Evolutionary conservation across 1,139 yeast genomes (phyloP).

Genomic region (Blastobotrys arbuscula): DNA sequence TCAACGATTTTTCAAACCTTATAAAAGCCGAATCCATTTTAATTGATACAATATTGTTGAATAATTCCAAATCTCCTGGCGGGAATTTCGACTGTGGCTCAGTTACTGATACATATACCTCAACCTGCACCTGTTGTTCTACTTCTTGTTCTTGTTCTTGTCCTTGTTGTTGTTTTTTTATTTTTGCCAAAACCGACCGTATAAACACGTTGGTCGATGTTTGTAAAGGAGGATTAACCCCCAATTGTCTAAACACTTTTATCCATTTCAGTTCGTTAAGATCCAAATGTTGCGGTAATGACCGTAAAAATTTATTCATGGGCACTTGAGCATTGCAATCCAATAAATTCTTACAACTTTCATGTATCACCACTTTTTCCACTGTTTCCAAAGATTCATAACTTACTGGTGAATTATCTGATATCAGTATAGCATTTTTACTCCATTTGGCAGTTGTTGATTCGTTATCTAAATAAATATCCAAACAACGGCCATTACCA

Average conservation of each 20-base stretch:
- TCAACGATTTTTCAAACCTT: slow-evolving; percentile 6
- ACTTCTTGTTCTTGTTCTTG: not conserved
- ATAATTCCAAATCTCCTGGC: slow-evolving; percentile 12
- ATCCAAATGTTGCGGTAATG: not conserved
- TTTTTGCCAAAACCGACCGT: not conserved
- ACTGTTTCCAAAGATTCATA: slow-evolving; percentile 3
- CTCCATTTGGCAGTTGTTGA: not conserved
- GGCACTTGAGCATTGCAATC: slow-evolving; percentile 10
- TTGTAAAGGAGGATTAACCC: slow-evolving; percentile 7
- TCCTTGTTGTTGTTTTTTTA: not conserved
- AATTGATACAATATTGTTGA: slow-evolving; percentile 1
- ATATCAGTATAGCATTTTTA: not conserved
- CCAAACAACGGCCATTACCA: not conserved
- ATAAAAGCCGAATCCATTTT: slow-evolving; percentile 7
- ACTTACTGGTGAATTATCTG: not conserved
- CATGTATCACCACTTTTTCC: not conserved
- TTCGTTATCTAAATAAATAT: slow-evolving; percentile 5
- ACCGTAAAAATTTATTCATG: slow-evolving; percentile 9
- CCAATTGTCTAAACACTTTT: slow-evolving; percentile 1
- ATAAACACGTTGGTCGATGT: slow-evolving; percentile 9
- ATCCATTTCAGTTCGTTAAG: not conserved
- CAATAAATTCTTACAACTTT: not conserved
- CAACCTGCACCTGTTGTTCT: not conserved
- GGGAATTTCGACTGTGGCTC: slow-evolving; percentile 8
- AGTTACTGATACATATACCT: not conserved